Base-by-base conservation (phyloP, 352 stramenopile species). In the Salisapilia sapeloensis region DNA sequence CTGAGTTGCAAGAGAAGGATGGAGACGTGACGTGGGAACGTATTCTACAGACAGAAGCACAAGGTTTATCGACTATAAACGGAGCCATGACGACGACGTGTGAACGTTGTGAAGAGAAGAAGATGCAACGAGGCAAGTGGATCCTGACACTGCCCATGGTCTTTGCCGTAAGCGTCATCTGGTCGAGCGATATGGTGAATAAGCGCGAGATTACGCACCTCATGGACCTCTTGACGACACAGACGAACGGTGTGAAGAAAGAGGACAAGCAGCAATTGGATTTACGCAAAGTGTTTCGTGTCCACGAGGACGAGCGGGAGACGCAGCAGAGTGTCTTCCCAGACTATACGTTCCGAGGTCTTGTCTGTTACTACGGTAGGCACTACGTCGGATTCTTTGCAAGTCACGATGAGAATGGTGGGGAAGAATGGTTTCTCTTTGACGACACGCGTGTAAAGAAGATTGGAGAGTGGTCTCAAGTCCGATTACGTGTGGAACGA, bases 311-410 rank as follows among this genome's bases (percentile, higher is more conserved):
- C 31, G 50, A 47, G 12, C 45, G 36, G 13, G 39, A 13, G 40
- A 32, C 20, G 12, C 13, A 23, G 22, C 19, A 27, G 52, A 17
- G 39, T 35, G 19, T 50, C 45, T 20, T 65, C 56, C 2, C 36
- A 15, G 38, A 64, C 29, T 89, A 84, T 38, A 38, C 50, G 23
- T 89, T 89, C 44, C 53, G 72, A 13, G 72, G 72, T 35, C 70
- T 89, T 37, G 72, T 89, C 30, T 89, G 72, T 29, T 89, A 89
- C 50, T 89, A 89, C 29, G 74, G 74, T 20, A 53, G 63, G 4
- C 74, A 89, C 42, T 89, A 89, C 40, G 74, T 89, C 5, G 71
- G 74, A 11, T 89, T 89, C 42, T 89, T 89, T 38, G 57, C 66
- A 19, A 85, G 69, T 50, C 65, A 55, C 11, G 48, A 79, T 23